phyloP scores from a whole-genome alignment of 2,329 filamentous ascomycete species.

The Aspergillus alliaceus region DNA sequence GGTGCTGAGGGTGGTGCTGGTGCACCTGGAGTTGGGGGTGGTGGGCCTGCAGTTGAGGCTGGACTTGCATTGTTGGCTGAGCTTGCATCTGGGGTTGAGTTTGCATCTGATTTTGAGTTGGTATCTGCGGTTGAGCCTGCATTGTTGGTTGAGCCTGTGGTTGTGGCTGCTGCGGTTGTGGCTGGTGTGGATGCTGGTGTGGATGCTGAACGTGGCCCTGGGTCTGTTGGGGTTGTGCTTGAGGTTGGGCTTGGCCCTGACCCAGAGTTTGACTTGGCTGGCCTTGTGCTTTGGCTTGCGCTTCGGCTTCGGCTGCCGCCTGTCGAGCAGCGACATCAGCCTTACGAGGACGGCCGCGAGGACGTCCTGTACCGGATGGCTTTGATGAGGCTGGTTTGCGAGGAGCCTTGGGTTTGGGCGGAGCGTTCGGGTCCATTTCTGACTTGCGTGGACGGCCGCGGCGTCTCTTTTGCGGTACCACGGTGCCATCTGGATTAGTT shows the following conservation, averaged over 20 bases:
- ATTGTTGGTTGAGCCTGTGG: slow-evolving; percentile 6
- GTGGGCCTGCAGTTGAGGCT: slow-evolving; percentile 7
- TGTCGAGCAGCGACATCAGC: slow-evolving; percentile 30
- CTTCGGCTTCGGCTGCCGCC: slow-evolving; percentile 15
- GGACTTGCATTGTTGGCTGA: slow-evolving; percentile 12
- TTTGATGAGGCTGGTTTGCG: slow-evolving; percentile 18
- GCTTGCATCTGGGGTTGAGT: neutral
- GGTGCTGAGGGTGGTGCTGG: neutral
- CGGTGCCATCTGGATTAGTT: slow-evolving; percentile 17
- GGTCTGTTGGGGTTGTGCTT: neutral
- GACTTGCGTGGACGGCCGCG: slow-evolving; percentile 27
- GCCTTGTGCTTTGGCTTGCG: slow-evolving; percentile 5
- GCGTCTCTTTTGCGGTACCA: slow-evolving; percentile 21
- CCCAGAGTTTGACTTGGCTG: neutral
- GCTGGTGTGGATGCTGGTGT: neutral
- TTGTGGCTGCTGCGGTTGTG: neutral
- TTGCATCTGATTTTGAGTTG: neutral
- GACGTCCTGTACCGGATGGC: slow-evolving; percentile 30
- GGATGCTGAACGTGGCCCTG: neutral
- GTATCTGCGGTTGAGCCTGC: neutral
- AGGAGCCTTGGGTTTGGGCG: slow-evolving; percentile 22
- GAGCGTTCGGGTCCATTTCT: slow-evolving; percentile 16
- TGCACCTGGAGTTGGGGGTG: neutral
- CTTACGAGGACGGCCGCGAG: slow-evolving; percentile 35
- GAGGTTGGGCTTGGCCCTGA: slow-evolving; percentile 8